These are phyloP conservation scores for Vitis hybrid DNA, from an alignment of 177 flowering plant species.

Conservation along the genomic window DNA sequence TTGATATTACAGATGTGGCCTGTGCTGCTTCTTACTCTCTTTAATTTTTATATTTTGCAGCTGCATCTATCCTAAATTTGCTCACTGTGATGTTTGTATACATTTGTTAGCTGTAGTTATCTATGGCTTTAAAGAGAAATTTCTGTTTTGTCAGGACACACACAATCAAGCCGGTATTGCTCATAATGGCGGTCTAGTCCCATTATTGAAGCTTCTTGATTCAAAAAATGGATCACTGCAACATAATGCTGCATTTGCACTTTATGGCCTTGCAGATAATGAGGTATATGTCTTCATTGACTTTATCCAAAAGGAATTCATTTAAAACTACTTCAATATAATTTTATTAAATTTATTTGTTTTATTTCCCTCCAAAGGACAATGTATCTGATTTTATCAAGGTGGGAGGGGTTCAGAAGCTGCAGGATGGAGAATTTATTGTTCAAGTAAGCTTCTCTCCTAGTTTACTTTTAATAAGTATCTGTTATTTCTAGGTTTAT, in stretches of 20 bases:
- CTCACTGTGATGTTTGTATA: too few species aligned
- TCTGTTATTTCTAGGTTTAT: too few species aligned
- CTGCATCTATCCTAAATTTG: too few species aligned
- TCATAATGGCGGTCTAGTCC: constrained; percentile 74
- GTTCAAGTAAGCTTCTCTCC: constrained; percentile 56
- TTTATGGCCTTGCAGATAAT: constrained; percentile 89
- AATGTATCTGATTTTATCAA: constrained; percentile 82
- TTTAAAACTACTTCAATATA: neutral
- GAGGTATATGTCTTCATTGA: constrained; percentile 45
- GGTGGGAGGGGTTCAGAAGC: constrained; percentile 89
- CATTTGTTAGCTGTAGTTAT: too few species aligned
- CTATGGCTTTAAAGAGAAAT: neutral
- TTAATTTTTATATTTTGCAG: too few species aligned
- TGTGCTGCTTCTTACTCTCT: too few species aligned
- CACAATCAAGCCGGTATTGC: constrained; percentile 93
- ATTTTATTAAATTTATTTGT: neutral
- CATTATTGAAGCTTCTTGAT: constrained; percentile 84
- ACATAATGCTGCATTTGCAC: constrained; percentile 95
- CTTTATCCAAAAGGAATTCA: neutral
- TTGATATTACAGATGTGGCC: too few species aligned
- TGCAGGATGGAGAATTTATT: constrained; percentile 90
- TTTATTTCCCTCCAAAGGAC: constrained; percentile 43
- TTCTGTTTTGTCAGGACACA: constrained; percentile 48
- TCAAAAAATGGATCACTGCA: constrained; percentile 86
- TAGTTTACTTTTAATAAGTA: neutral